phyloP scores from a whole-genome alignment of 1,284 basidiomycete species.

The Ceratobasidium sp. region DNA sequence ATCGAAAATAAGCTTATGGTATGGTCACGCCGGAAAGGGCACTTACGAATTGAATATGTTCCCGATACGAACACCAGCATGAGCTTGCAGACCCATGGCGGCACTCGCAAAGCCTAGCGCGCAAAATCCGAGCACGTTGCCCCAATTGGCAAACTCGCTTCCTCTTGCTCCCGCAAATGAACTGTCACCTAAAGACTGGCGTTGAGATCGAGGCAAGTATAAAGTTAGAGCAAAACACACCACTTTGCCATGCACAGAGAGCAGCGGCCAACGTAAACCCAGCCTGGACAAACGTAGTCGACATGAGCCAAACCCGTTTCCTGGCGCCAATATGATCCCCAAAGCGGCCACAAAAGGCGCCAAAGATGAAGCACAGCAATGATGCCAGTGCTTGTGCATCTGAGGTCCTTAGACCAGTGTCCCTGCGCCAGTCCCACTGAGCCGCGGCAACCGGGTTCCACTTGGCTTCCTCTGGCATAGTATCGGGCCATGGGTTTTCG shows the following conservation, averaged over 20 bases:
- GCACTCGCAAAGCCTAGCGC: conserved; percentile 78
- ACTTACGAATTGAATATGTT: conserved; percentile 36
- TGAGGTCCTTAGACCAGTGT: conserved; percentile 65
- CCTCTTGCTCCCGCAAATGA: conserved; percentile 62
- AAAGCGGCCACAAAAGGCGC: conserved; percentile 73
- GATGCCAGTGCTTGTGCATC: conserved; percentile 85
- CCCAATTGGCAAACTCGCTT: conserved; percentile 66
- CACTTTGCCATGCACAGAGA: conserved; percentile 66
- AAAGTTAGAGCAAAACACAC: background rate
- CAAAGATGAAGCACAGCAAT: conserved; percentile 72
- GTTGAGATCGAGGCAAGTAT: background rate
- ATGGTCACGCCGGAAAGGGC: conserved; percentile 51
- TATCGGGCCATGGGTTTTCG: background rate
- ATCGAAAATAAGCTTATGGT: conserved; percentile 19
- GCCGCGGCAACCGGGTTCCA: conserved; percentile 28
- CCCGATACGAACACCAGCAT: conserved; percentile 81
- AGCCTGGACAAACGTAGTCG: conserved; percentile 74
- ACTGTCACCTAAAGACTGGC: conserved; percentile 47
- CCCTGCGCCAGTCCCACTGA: conserved; percentile 20
- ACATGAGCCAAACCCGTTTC: conserved; percentile 75
- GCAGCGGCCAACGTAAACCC: conserved; percentile 75
- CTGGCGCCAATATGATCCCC: conserved; percentile 73
- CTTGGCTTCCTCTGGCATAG: conserved; percentile 3
- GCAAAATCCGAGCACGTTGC: conserved; percentile 66
- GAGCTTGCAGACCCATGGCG: conserved; percentile 80